Evolutionary conservation across 1,139 yeast genomes (phyloP).

Genomic region (Debaryomyces sp.): DNA sequence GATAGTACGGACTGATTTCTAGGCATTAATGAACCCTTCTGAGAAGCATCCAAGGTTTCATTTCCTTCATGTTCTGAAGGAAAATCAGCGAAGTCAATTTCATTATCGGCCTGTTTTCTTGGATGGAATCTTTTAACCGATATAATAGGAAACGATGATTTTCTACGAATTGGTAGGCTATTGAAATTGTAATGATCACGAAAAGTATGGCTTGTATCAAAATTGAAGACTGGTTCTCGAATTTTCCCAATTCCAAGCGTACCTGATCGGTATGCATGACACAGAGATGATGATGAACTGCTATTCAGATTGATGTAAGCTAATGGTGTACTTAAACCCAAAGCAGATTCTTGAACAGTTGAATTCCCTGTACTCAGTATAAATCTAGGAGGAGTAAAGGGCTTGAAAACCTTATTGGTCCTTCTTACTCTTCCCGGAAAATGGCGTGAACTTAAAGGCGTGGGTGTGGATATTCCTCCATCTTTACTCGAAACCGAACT

Average conservation of each 20-base stretch:
- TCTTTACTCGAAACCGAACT: background rate
- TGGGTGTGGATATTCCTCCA: background rate
- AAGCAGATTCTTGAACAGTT: background rate
- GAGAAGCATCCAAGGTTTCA: background rate
- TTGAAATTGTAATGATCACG: background rate
- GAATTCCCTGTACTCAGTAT: background rate
- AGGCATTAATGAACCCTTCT: background rate
- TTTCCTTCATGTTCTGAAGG: background rate
- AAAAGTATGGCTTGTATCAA: background rate
- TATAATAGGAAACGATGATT: background rate
- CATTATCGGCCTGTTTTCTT: background rate
- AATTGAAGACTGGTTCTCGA: background rate
- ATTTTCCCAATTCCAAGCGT: background rate
- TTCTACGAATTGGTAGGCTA: background rate
- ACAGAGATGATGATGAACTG: no score
- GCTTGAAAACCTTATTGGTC: background rate
- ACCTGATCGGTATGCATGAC: background rate
- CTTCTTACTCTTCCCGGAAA: background rate
- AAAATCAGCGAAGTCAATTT: background rate
- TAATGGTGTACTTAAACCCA: background rate
- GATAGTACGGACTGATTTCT: constrained; percentile 3
- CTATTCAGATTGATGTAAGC: background rate
- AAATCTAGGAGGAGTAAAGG: constrained; percentile 1
- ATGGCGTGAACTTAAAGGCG: background rate
- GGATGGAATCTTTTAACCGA: no score